Percentiles rank a stretch among this genome's conserved stretches.
Conservation (phyloP, 1,139 yeast species). For the Suhomyces ambrosiae region DNA sequence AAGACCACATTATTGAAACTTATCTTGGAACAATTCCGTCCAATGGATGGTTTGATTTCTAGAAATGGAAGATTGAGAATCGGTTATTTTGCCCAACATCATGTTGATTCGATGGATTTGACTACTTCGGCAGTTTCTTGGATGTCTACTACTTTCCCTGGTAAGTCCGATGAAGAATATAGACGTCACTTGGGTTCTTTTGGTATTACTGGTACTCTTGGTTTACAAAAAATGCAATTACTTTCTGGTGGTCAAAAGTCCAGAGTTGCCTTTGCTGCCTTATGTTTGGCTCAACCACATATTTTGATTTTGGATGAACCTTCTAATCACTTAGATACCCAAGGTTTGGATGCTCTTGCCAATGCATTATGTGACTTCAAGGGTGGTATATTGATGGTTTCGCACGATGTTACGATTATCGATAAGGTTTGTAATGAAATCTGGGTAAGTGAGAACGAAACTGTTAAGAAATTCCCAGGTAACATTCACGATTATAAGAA, state of each 20-base stretch:
- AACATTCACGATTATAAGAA: constrained; percentile 85
- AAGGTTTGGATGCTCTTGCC: constrained; percentile 93
- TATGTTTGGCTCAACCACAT: constrained; percentile 91
- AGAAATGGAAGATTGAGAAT: constrained; percentile 86
- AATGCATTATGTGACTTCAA: constrained; percentile 84
- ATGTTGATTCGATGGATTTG: constrained; percentile 96
- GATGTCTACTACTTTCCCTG: constrained; percentile 90
- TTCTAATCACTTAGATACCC: constrained; percentile 96
- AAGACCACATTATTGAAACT: constrained; percentile 90
- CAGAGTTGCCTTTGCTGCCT: constrained; percentile 95
- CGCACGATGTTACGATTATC: constrained; percentile 93
- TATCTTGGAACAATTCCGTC: constrained; percentile 74
- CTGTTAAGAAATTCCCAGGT: constrained; percentile 81
- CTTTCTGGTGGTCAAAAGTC: constrained; percentile 98
- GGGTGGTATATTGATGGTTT: constrained; percentile 97
- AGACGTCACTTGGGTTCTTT: constrained; percentile 95
- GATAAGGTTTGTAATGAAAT: constrained; percentile 87
- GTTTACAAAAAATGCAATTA: constrained; percentile 85
- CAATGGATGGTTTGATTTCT: constrained; percentile 73
- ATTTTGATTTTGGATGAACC: constrained; percentile 95
- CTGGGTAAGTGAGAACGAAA: constrained; percentile 90
- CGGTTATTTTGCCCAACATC: constrained; percentile 99
- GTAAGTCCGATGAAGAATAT: constrained; percentile 94
- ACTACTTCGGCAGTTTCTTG: constrained; percentile 87
- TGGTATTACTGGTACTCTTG: constrained; percentile 93